A percentile compares a stretch with the other conserved stretches of the same genome.
Conservation (phyloP, 2,329 filamentous ascomycete species). For the Fusarium sp. region DNA sequence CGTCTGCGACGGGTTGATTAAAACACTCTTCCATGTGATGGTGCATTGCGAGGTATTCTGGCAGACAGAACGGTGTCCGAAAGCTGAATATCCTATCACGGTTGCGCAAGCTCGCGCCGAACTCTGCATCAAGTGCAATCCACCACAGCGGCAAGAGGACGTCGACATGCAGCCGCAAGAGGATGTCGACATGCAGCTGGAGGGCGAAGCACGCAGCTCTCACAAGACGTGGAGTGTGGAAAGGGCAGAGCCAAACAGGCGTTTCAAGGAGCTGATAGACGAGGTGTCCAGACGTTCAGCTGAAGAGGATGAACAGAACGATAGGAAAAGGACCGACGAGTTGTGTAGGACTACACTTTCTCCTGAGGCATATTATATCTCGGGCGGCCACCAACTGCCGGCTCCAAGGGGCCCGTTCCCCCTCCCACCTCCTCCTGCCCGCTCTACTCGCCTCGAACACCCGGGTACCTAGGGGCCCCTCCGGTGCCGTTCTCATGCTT, state of each 20-base stretch:
- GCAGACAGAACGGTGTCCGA: neutral
- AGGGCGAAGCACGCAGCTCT: neutral
- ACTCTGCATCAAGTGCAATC: neutral
- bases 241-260: neutral
- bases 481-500: too few relatives aligned
- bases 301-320: neutral
- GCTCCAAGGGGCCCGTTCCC: too few relatives aligned
- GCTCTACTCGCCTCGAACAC: neutral
- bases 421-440: too few relatives aligned
- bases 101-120: too few relatives aligned
- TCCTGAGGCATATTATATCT: neutral
- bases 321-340: neutral
- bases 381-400: too few relatives aligned
- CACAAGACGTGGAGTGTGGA: neutral
- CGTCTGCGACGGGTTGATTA: rapidly evolving
- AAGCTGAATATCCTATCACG: neutral
- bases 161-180: neutral
- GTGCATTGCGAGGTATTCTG: neutral
- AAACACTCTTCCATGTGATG: rapidly evolving
- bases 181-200: neutral
- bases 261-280: neutral
- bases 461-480: neutral
- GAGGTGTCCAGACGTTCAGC: neutral
- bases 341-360: neutral
- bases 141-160: neutral